Percentiles rank a stretch among this genome's conserved stretches.
These are phyloP conservation scores for Aspergillus sclerotiicarbonarius DNA, from an alignment of 495 filamentous ascomycete species.

Conservation along the genomic window DNA sequence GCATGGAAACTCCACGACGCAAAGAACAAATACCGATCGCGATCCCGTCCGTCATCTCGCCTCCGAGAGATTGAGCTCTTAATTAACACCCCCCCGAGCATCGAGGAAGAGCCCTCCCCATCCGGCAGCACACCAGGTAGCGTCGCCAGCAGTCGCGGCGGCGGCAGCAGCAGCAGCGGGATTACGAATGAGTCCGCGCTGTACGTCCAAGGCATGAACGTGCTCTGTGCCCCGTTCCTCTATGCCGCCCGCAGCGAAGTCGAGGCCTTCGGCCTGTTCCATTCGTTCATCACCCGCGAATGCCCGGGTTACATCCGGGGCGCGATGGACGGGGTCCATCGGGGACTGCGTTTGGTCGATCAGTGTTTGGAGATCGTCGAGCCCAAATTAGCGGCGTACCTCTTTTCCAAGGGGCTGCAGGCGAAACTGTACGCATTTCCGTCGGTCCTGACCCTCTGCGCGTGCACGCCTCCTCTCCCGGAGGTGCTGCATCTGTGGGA, in stretches of 20 bases:
- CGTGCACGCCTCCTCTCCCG: slow-evolving; percentile 93
- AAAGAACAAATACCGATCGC: slow-evolving; percentile 42
- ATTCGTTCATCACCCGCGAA: slow-evolving; percentile 82
- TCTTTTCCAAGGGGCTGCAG: slow-evolving; percentile 79
- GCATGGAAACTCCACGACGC: slow-evolving; percentile 91
- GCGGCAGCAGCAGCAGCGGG: slow-evolving; percentile 4
- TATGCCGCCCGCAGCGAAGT: slow-evolving; percentile 94
- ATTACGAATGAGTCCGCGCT: slow-evolving; percentile 63
- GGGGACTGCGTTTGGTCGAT: slow-evolving; percentile 85
- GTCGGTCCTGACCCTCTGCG: slow-evolving; percentile 89
- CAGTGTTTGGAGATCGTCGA: slow-evolving; percentile 87
- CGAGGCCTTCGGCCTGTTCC: slow-evolving; percentile 89
- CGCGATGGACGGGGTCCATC: slow-evolving; percentile 96
- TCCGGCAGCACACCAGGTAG: slow-evolving; percentile 28
- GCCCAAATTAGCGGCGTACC: slow-evolving; percentile 76
- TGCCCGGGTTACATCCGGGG: slow-evolving; percentile 92
- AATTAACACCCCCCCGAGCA: slow-evolving; percentile 43
- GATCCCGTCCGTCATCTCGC: slow-evolving; percentile 37
- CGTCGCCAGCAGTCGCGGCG: slow-evolving; percentile 31
- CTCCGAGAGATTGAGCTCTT: slow-evolving; percentile 39
- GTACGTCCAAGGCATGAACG: slow-evolving; percentile 99
- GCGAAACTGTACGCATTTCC: slow-evolving; percentile 98
- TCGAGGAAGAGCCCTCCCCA: slow-evolving; percentile 39
- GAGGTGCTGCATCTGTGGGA: slow-evolving; percentile 97
- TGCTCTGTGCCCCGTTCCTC: slow-evolving; percentile 95